Evolutionary conservation across 2,329 filamentous ascomycete species (phyloP).

Genomic region (Chaetomiaceae sp.): DNA sequence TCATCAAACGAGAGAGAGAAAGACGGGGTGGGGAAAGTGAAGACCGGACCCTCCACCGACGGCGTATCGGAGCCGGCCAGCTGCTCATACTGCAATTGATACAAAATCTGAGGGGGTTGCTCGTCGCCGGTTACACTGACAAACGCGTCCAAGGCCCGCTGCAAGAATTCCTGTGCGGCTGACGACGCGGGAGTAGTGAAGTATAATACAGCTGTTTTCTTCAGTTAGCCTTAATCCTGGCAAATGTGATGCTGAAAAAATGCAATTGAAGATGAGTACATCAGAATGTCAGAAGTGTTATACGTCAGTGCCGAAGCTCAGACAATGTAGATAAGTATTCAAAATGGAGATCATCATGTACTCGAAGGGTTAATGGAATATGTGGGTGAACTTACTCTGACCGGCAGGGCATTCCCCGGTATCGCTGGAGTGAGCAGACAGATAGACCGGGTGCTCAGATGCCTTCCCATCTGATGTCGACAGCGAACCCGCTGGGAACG

Average conservation of each 20-base stretch:
- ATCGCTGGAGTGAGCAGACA: slow-evolving; percentile 76
- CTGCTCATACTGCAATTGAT: slow-evolving; percentile 54
- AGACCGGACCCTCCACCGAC: slow-evolving; percentile 38
- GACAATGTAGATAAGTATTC: slow-evolving; percentile 99
- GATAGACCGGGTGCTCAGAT: slow-evolving; percentile 48
- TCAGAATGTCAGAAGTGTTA: slow-evolving; percentile 88
- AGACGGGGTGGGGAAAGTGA: slow-evolving; percentile 54
- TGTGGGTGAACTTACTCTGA: slow-evolving; percentile 76
- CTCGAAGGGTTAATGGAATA: slow-evolving; percentile 32
- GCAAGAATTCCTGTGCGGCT: slow-evolving; percentile 35
- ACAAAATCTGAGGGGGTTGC: slow-evolving; percentile 37
- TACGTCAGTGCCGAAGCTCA: slow-evolving; percentile 84
- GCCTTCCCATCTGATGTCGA: slow-evolving; percentile 28
- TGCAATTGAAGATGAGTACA: slow-evolving; percentile 35
- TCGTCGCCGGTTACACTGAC: slow-evolving; percentile 31
- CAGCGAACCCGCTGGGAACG: slow-evolving; percentile 55
- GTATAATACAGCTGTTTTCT: slow-evolving; percentile 36
- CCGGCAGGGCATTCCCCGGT: slow-evolving; percentile 84
- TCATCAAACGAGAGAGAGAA: slow-evolving; percentile 74
- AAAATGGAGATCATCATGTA: slow-evolving; percentile 77
- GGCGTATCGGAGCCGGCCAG: slow-evolving; percentile 26
- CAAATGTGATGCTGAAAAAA: slow-evolving; percentile 17
- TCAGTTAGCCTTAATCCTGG: slow-evolving; percentile 31
- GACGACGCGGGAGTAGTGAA: slow-evolving; percentile 36
- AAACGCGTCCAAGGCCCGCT: slow-evolving; percentile 40